phyloP scores from a whole-genome alignment of 768 basidiomycete species.

The Astraeus odoratus region DNA sequence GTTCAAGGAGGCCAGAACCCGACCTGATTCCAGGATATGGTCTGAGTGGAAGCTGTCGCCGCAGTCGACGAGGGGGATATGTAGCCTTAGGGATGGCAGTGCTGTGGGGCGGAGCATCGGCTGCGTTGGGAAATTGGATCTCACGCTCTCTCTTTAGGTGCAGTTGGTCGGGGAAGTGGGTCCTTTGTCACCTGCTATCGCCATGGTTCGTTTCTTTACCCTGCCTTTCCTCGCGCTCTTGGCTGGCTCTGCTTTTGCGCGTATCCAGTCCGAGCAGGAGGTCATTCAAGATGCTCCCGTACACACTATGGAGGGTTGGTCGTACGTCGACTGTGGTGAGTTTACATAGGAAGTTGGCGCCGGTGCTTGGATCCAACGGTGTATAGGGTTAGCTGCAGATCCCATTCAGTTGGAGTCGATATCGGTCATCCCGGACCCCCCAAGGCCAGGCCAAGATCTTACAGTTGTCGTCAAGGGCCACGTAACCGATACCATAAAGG shows the following conservation, averaged over 20 bases:
- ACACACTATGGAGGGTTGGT: constrained; percentile 47
- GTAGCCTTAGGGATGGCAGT: constrained; percentile 6
- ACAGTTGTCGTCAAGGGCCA: constrained; percentile 74
- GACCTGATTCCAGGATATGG: too few species aligned
- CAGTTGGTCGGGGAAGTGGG: constrained; percentile 1
- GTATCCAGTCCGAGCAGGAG: constrained; percentile 23
- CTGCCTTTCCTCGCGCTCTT: constrained; percentile 25
- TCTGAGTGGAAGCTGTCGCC: too few species aligned
- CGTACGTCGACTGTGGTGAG: constrained; percentile 71
- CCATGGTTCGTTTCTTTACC: constrained; percentile 25
- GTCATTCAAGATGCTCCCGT: constrained; percentile 24
- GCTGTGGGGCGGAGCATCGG: not conserved
- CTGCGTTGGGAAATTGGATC: constrained; percentile 9
- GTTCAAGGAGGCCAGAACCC: too few species aligned
- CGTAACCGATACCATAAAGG: constrained; percentile 58
- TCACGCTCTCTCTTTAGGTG: constrained; percentile 11
- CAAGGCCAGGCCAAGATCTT: constrained; percentile 77
- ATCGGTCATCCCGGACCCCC: constrained; percentile 76
- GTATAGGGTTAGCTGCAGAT: constrained; percentile 39
- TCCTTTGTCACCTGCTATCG: constrained; percentile 20
- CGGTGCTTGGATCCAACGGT: constrained; percentile 4
- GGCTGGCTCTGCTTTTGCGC: constrained; percentile 20
- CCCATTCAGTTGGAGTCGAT: constrained; percentile 66
- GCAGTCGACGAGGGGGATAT: constrained; percentile 2
- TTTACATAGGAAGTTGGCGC: constrained; percentile 11